A percentile compares a stretch with the other conserved stretches of the same genome.
These are phyloP conservation scores for Cutaneotrichosporon sp. DNA, from an alignment of 1,284 basidiomycete genomes.

Conservation along the genomic window DNA sequence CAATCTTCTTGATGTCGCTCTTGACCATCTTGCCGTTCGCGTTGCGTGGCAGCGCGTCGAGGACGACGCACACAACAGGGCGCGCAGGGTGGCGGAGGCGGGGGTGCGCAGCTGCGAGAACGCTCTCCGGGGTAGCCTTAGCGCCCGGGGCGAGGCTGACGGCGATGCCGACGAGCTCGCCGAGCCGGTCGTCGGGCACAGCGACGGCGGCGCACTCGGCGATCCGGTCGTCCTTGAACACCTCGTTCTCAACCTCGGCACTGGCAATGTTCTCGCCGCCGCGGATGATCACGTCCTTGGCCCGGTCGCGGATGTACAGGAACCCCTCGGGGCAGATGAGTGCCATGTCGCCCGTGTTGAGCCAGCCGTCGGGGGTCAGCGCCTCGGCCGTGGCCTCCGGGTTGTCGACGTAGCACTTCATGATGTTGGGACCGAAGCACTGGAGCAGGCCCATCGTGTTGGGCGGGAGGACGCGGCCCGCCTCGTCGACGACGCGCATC, in stretches of 20 bases:
- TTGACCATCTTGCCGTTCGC: constrained; percentile 28
- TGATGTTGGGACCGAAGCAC: constrained; percentile 43
- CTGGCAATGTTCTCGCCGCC: constrained; percentile 51
- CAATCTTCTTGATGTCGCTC: constrained; percentile 23
- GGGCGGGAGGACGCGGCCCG: constrained; percentile 22
- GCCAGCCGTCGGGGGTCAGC: constrained; percentile 45
- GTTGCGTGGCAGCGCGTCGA: constrained; percentile 18
- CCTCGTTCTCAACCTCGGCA: constrained; percentile 45
- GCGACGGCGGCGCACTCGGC: constrained; percentile 43
- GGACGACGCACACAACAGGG: constrained; percentile 14
- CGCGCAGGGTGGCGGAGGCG: constrained; percentile 19
- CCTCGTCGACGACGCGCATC: constrained; percentile 38
- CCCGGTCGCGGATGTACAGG: constrained; percentile 44
- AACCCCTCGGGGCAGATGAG: constrained; percentile 41
- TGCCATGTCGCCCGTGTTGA: constrained; percentile 47
- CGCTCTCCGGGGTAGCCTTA: constrained; percentile 12
- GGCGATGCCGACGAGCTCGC: constrained; percentile 44
- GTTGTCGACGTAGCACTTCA: constrained; percentile 38
- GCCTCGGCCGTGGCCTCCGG: constrained; percentile 38
- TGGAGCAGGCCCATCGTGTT: constrained; percentile 36
- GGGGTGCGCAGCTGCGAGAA: background rate
- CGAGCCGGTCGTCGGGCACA: constrained; percentile 37
- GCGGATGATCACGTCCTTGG: constrained; percentile 51
- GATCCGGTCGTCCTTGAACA: constrained; percentile 38
- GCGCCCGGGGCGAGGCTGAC: constrained; percentile 32